phyloP scores from a whole-genome alignment of 257 asterid species.

The Solanum rostratum region DNA sequence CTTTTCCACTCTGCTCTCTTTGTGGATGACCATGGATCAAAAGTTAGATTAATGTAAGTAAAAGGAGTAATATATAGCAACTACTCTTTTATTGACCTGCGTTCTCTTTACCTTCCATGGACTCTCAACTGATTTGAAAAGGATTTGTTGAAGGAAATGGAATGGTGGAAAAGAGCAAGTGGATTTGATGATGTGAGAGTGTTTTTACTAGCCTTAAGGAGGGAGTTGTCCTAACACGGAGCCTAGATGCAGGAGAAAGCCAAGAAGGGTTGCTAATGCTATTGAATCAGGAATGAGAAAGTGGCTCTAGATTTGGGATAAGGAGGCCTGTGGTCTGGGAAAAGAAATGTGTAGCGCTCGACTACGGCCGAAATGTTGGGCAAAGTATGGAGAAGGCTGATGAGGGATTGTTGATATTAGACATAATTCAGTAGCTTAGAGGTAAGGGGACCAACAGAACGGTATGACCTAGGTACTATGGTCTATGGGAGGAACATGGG shows the following conservation, averaged over 20 bases:
- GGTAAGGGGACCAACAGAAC: not conserved
- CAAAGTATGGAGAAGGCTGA: not conserved
- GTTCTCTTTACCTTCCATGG: not conserved
- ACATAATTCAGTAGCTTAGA: not conserved
- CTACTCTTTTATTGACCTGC: not conserved
- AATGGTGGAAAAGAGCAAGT: not conserved
- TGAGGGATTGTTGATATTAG: not conserved
- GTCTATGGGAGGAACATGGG: not conserved
- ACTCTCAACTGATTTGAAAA: not conserved
- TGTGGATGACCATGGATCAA: not conserved
- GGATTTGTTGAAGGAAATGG: not conserved
- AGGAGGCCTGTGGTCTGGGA: not conserved
- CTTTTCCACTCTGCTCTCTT: not conserved
- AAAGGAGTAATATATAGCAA: not conserved
- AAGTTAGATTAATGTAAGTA: not conserved
- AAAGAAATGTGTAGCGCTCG: not conserved
- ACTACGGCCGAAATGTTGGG: not conserved
- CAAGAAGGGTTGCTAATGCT: not conserved
- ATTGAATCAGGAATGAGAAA: not conserved
- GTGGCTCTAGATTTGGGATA: not conserved
- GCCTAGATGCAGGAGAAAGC: not conserved
- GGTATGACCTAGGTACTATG: not conserved
- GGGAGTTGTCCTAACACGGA: not conserved
- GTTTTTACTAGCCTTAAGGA: not conserved
- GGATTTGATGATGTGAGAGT: not conserved